Percentiles rank a stretch among this genome's conserved stretches.
Evolutionary conservation across 208 protist genomes (phyloP).

Genomic region (Trypanosoma platydactyli): DNA sequence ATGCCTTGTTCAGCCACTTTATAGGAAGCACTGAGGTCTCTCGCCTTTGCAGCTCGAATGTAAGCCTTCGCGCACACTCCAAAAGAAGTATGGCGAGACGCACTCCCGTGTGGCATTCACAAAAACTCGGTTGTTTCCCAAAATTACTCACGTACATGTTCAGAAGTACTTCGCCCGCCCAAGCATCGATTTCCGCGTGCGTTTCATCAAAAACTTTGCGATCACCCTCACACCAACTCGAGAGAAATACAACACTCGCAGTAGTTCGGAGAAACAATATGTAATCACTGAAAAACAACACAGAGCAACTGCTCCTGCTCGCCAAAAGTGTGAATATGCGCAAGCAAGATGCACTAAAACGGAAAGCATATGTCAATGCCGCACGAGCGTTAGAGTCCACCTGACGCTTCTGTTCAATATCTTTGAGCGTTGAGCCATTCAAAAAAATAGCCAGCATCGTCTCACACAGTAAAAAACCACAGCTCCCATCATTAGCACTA

Average conservation of each 20-base stretch:
- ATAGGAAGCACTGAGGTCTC: not conserved
- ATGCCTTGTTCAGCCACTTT: not conserved
- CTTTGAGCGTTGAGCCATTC: not conserved
- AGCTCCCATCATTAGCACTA: not conserved
- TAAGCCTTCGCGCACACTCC: constrained; percentile 18
- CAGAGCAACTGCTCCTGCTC: not conserved
- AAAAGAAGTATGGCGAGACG: constrained; percentile 22
- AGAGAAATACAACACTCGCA: constrained; percentile 13
- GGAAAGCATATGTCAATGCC: not conserved
- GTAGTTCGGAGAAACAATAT: constrained; percentile 17
- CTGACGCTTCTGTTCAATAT: constrained; percentile 1
- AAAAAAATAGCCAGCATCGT: constrained; percentile 10
- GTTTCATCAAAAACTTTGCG: not conserved
- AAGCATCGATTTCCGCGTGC: not conserved
- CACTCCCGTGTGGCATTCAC: not conserved
- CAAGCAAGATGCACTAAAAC: constrained; percentile 22
- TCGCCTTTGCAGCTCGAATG: constrained; percentile 23
- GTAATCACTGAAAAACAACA: constrained; percentile 22
- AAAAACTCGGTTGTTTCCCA: constrained; percentile 15
- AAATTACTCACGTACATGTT: constrained; percentile 12
- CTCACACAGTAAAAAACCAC: constrained; percentile 9
- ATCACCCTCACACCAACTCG: constrained; percentile 25
- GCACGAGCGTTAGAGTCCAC: not conserved
- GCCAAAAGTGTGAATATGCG: constrained; percentile 4
- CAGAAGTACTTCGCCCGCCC: not conserved